Base-by-base conservation (phyloP, 495 filamentous ascomycete species). In the Penicillium argentinense region DNA sequence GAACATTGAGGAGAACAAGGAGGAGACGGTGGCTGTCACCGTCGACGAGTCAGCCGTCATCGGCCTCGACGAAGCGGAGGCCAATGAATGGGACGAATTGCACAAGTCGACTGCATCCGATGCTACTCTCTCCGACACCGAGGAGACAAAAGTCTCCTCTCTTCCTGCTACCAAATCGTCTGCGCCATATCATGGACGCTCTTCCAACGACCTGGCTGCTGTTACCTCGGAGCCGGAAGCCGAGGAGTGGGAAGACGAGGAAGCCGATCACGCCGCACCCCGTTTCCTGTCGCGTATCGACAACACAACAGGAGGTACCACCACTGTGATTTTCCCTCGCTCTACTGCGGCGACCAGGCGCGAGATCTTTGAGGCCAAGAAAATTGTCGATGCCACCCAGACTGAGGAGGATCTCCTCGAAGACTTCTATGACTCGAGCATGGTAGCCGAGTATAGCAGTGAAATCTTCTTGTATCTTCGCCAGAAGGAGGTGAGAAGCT, bases 401-500 rank as follows among this genome's bases (percentile, higher is more conserved):
- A 74, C 77, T 0, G 49, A 57, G 13, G 81, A 86, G 45, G 87
- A 89, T 42, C 73, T 88, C 37, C 85, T 95, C 42, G 93, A 97
- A 51, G 93, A 97, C 59, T 73, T 77, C 17, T 95, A 83, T 74
- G 93, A 99, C 61, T 87, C 91, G n/a, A 96, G 87, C 60, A 96
- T 99, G 95, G 93, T 99, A 24, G 86, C 91, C 12, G 92, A 97
- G 60, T 99, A 99, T 59, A 83, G 84, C 37, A 86, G 93, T 4
- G 93, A 99, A 61, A 99, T 99, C 50, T 97, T 97, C 56, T 72
- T 78, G 6, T 95, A 97, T 68, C 87, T 97, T 85, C 78, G 79
- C 45, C 75, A 85, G 37, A 82, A 96, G 38, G 93, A 98, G 88
- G 91, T 60, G 16, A 27, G 11, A 12, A 21, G n/a, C 7, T 26